A percentile compares a stretch with the other conserved stretches of the same genome.
Evolutionary conservation across 1,284 basidiomycete species (phyloP).

Genomic region (Fomitiporia mediterranea): DNA sequence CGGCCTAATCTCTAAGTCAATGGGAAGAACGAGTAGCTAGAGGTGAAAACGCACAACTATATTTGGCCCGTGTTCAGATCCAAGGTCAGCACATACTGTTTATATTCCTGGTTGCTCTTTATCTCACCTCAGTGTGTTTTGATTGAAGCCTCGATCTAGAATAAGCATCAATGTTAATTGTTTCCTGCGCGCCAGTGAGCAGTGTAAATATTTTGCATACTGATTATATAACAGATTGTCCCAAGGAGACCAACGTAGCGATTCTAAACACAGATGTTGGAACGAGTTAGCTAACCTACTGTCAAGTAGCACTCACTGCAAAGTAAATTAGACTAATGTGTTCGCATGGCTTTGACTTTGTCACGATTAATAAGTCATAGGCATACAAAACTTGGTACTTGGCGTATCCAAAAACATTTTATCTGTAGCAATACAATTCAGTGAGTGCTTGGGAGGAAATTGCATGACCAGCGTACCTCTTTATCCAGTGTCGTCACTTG

Average conservation of each 20-base stretch:
- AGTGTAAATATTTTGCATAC: not conserved
- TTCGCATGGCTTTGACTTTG: not conserved
- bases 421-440: not conserved
- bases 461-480: not conserved
- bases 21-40: too few relatives aligned
- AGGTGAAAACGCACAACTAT: too few relatives aligned
- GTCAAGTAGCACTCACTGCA: not conserved
- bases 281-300: not conserved
- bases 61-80: not conserved
- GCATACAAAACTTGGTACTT: too few relatives aligned
- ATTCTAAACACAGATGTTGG: not conserved
- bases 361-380: too few relatives aligned
- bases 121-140: not conserved
- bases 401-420: constrained; percentile 7
- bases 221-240: not conserved
- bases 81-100: not conserved
- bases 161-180: not conserved
- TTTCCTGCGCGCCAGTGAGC: not conserved
- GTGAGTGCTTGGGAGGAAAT: not conserved
- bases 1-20: not conserved
- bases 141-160: not conserved
- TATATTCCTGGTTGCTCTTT: too few relatives aligned
- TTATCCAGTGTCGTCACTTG: not conserved
- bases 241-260: constrained; percentile 5
- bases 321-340: too few relatives aligned